Conservation (phyloP, 139 green algal genomes). For the Coelastrella sp. region DNA sequence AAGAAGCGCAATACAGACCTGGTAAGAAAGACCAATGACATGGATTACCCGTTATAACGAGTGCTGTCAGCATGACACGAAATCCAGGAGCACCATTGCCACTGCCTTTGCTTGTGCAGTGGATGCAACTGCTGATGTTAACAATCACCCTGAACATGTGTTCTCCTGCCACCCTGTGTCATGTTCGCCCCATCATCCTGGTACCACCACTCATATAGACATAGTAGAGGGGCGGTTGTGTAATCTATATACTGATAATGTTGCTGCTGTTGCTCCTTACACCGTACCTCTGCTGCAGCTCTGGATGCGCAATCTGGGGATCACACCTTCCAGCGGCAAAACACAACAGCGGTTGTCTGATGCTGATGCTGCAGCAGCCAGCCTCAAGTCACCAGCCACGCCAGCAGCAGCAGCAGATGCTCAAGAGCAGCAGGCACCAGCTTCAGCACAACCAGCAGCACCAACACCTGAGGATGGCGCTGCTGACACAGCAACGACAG, state of each 20-base stretch:
- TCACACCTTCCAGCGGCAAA: slow-evolving; percentile 27
- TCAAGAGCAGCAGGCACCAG: slow-evolving; percentile 5
- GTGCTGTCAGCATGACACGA: too few relatives aligned
- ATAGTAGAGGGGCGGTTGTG: too few relatives aligned
- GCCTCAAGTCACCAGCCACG: slow-evolving; percentile 10
- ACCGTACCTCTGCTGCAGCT: slow-evolving; percentile 49
- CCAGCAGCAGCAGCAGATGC: slow-evolving; percentile 15
- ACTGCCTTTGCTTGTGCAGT: too few relatives aligned
- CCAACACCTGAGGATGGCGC: not conserved
- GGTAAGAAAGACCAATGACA: slow-evolving; percentile 2
- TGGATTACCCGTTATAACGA: too few relatives aligned
- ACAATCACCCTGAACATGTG: too few relatives aligned
- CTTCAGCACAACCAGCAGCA: slow-evolving; percentile 15
- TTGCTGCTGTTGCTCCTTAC: not conserved
- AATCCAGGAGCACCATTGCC: too few relatives aligned
- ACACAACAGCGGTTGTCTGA: not conserved
- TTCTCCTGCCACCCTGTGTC: too few relatives aligned
- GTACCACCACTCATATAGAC: not conserved
- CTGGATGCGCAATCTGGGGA: slow-evolving; percentile 64
- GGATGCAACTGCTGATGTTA: too few relatives aligned
- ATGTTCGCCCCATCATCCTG: too few relatives aligned
- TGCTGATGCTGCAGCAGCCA: not conserved
- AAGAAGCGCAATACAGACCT: slow-evolving; percentile 49
- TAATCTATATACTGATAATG: not conserved
- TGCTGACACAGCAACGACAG: not conserved